Percentiles rank a stretch among this genome's conserved stretches.
These are phyloP conservation scores for Conticribra guillardii DNA, from an alignment of 108 stramenopile genomes.

Conservation along the genomic window DNA sequence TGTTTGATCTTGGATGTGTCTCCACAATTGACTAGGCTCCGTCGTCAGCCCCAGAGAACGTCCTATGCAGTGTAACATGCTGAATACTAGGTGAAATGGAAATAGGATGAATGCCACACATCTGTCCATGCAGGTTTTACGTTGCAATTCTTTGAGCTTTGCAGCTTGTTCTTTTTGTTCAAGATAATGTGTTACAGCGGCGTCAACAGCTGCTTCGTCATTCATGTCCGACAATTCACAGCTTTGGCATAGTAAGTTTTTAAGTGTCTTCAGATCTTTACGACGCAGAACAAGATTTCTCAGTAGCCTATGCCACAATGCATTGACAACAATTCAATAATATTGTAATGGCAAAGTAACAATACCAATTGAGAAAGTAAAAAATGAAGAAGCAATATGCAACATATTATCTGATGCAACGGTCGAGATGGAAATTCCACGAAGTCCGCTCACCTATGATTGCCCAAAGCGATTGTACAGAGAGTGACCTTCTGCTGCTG, in stretches of 20 bases:
- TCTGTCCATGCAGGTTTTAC: not conserved
- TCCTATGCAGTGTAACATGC: not conserved
- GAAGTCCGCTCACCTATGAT: constrained; percentile 25
- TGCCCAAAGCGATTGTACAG: constrained; percentile 36
- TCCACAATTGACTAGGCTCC: not conserved
- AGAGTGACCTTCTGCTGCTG: constrained; percentile 17
- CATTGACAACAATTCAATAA: no score
- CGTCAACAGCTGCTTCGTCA: constrained; percentile 3
- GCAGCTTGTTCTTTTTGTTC: not conserved
- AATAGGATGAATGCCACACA: not conserved
- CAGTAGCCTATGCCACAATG: constrained; percentile 9
- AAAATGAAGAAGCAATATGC: no score
- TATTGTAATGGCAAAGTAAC: no score
- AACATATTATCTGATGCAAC: not conserved
- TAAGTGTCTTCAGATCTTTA: constrained; percentile 2
- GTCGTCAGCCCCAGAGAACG: not conserved
- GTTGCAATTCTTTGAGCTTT: not conserved
- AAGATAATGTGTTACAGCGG: constrained; percentile 1
- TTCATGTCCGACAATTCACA: not conserved
- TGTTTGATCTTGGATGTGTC: not conserved
- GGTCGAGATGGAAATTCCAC: not conserved
- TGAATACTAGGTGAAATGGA: not conserved
- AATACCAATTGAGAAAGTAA: no score
- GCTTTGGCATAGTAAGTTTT: constrained; percentile 1
- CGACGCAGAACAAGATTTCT: constrained; percentile 17